Percentiles rank a stretch among this genome's conserved stretches.
Conservation (phyloP, 2,329 filamentous ascomycete genomes). For the Fusarium setosum region DNA sequence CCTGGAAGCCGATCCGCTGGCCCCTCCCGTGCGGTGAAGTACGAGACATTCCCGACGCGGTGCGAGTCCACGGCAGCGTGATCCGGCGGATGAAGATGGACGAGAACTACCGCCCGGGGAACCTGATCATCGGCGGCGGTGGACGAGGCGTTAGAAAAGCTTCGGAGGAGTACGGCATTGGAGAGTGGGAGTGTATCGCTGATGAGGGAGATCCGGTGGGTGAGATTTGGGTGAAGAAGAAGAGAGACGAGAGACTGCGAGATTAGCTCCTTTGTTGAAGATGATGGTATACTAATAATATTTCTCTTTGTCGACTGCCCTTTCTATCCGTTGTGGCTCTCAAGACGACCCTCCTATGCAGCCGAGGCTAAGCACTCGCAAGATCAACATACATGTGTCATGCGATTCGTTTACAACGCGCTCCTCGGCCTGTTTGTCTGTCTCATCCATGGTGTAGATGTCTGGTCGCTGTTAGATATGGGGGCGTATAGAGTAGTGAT, state of each 20-base stretch:
- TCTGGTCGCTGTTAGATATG: neutral
- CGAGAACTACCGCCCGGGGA: constrained; percentile 77
- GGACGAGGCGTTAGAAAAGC: constrained; percentile 75
- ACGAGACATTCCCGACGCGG: constrained; percentile 78
- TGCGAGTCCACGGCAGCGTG: constrained; percentile 78
- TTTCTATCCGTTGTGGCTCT: no score
- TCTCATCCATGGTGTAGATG: neutral
- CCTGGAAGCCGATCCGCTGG: constrained; percentile 85
- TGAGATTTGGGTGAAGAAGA: constrained; percentile 70
- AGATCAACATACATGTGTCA: neutral
- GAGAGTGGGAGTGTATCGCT: constrained; percentile 76
- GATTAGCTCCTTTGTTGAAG: constrained; percentile 11
- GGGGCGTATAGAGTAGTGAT: neutral
- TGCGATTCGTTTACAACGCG: neutral
- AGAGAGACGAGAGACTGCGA: constrained; percentile 28
- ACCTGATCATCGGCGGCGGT: constrained; percentile 83
- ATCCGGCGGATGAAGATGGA: constrained; percentile 77
- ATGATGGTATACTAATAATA: constrained; percentile 17
- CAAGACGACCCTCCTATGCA: neutral
- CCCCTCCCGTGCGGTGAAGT: constrained; percentile 82
- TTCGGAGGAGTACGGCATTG: constrained; percentile 71
- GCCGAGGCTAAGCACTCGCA: neutral
- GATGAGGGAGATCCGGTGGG: constrained; percentile 75
- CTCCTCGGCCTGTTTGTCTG: neutral
- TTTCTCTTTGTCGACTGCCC: neutral